Percentiles rank a stretch among this genome's conserved stretches.
Evolutionary conservation across 1,284 basidiomycete species (phyloP).

Genomic region (Sanghuangporus baumii): DNA sequence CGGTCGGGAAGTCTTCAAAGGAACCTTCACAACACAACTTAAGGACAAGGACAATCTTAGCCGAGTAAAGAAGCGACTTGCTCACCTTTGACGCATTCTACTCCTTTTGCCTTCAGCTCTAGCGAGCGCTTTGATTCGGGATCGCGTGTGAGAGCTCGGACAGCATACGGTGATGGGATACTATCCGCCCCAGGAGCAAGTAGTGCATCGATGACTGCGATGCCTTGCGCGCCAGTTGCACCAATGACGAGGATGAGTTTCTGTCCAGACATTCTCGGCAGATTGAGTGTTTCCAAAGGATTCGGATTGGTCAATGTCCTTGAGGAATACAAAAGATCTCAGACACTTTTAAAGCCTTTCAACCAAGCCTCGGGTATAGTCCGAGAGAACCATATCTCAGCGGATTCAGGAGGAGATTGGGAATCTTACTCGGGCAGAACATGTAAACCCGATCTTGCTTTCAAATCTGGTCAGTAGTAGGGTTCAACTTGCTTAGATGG

Average conservation of each 20-base stretch:
- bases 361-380: not conserved
- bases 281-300: not conserved
- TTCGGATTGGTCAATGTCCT: not conserved
- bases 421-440: not conserved
- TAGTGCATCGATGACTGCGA: conserved; percentile 39
- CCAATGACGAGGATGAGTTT: conserved; percentile 47
- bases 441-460: not conserved
- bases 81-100: conserved; percentile 39
- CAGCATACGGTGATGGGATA: conserved; percentile 37
- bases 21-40: conserved; percentile 25
- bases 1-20: conserved; percentile 30
- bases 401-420: not conserved
- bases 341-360: not conserved
- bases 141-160: conserved; percentile 44
- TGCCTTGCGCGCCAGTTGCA: conserved; percentile 46
- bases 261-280: conserved; percentile 15
- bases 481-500: too few species aligned
- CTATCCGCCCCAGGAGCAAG: conserved; percentile 34
- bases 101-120: conserved; percentile 34
- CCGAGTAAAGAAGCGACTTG: conserved; percentile 1
- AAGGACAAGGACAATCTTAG: conserved; percentile 15
- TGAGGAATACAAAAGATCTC: not conserved
- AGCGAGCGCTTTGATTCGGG: conserved; percentile 31
- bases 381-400: not conserved
- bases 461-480: not conserved